A percentile compares a stretch with the other conserved stretches of the same genome.
phyloP scores from a whole-genome alignment of 805 yeast species.

The Kurtzmaniella cleridarum region DNA sequence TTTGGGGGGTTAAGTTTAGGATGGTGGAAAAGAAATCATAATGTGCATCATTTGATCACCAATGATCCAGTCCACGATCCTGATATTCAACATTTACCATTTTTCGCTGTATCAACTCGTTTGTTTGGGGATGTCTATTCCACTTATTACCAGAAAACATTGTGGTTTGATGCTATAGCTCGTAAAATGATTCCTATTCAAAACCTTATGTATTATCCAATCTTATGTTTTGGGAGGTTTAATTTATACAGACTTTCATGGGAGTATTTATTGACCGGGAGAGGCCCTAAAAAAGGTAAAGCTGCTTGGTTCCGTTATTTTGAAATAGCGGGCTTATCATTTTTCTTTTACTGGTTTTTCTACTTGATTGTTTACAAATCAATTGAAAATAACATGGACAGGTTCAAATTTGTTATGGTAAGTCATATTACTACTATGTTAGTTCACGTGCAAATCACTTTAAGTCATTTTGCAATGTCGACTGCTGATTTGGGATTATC shows the following conservation, averaged over 20 bases:
- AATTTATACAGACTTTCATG: constrained; percentile 78
- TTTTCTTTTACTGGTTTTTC: constrained; percentile 80
- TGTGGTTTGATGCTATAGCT: constrained; percentile 68
- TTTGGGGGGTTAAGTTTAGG: constrained; percentile 86
- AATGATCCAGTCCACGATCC: constrained; percentile 94
- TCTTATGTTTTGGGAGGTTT: constrained; percentile 78
- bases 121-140: constrained; percentile 68
- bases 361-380: constrained; percentile 51
- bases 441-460: constrained; percentile 89
- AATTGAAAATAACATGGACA: constrained; percentile 48
- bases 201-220: constrained; percentile 68
- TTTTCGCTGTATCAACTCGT: constrained; percentile 77
- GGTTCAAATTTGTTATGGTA: constrained; percentile 58
- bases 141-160: constrained; percentile 66
- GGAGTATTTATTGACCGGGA: constrained; percentile 67
- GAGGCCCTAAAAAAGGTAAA: constrained; percentile 74
- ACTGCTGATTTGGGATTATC: constrained; percentile 79
- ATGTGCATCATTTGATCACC: constrained; percentile 88
- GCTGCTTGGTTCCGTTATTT: constrained; percentile 84
- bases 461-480: constrained; percentile 91
- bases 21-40: constrained; percentile 94
- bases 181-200: constrained; percentile 56
- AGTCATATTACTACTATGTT: constrained; percentile 82
- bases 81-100: constrained; percentile 88
- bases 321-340: constrained; percentile 63